phyloP scores from a whole-genome alignment of 1,284 basidiomycete species.

The Meira miltonrushii region DNA sequence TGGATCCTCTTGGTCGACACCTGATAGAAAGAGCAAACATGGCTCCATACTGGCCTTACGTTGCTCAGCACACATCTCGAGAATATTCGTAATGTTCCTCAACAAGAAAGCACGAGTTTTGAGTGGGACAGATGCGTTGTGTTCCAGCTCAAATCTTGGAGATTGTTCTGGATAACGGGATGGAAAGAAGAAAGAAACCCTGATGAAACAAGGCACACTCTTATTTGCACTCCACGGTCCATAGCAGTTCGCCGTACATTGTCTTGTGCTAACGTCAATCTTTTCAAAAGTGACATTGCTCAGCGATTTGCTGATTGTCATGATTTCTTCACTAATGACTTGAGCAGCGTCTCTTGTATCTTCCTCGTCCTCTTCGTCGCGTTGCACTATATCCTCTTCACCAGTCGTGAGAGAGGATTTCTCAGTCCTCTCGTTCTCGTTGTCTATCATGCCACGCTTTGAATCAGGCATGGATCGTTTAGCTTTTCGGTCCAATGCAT shows the following conservation, averaged over 20 bases:
- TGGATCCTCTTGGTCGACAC: slow-evolving; percentile 25
- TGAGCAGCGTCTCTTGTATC: slow-evolving; percentile 9
- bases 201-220: slow-evolving; percentile 36
- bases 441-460: too few relatives aligned
- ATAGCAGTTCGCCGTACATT: slow-evolving; percentile 17
- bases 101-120: slow-evolving; percentile 43
- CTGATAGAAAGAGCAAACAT: slow-evolving; percentile 34
- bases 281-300: slow-evolving; percentile 36
- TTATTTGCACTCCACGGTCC: slow-evolving; percentile 39
- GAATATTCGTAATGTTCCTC: slow-evolving; percentile 11
- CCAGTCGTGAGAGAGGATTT: neutral
- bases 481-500: too few relatives aligned
- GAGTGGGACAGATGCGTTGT: slow-evolving; percentile 38
- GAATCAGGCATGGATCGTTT: too few relatives aligned
- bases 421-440: neutral
- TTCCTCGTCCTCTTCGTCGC: neutral
- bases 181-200: slow-evolving; percentile 41
- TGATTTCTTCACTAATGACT: slow-evolving; percentile 15
- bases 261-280: slow-evolving; percentile 19
- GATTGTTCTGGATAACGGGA: slow-evolving; percentile 31
- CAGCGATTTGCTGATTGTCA: slow-evolving; percentile 34
- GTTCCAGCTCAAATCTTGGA: slow-evolving; percentile 44
- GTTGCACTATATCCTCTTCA: neutral
- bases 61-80: neutral
- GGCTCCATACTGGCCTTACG: slow-evolving; percentile 31